phyloP scores from a whole-genome alignment of 2,329 filamentous ascomycete species.

The Trichoderma semiorbis region DNA sequence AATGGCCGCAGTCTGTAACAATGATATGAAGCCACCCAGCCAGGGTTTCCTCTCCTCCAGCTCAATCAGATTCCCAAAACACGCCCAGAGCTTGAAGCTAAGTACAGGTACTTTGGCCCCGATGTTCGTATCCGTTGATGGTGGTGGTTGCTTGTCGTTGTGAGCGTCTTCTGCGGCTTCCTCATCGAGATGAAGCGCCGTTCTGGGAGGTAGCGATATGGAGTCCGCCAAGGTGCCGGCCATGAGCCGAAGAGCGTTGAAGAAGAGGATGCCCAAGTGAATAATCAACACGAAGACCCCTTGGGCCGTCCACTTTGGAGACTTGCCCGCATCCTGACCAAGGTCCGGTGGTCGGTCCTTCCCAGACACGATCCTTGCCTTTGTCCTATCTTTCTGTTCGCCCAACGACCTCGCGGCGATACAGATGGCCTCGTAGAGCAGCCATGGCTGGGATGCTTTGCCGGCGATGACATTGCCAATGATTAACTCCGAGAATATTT shows the following conservation, averaged over 20 bases:
- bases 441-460: constrained; percentile 81
- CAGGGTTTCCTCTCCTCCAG: constrained; percentile 84
- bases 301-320: constrained; percentile 39
- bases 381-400: constrained; percentile 29
- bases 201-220: constrained; percentile 60
- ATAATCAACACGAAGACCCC: constrained; percentile 54
- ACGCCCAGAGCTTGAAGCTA: constrained; percentile 73
- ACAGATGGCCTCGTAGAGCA: constrained; percentile 79
- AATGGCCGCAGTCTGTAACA: constrained; percentile 71
- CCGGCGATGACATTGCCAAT: constrained; percentile 77
- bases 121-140: background rate
- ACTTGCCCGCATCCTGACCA: constrained; percentile 17
- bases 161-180: constrained; percentile 7
- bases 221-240: constrained; percentile 63
- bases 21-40: constrained; percentile 71
- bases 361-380: constrained; percentile 20
- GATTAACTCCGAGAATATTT: constrained; percentile 87
- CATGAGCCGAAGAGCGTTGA: constrained; percentile 63
- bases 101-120: constrained; percentile 62
- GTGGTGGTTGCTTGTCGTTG: background rate
- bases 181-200: constrained; percentile 17
- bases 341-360: constrained; percentile 7
- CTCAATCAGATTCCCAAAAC: constrained; percentile 68
- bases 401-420: constrained; percentile 56
- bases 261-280: constrained; percentile 53